Conservation (phyloP, 192 early-diverging fungal species). For the Linnemannia schmuckeri region DNA sequence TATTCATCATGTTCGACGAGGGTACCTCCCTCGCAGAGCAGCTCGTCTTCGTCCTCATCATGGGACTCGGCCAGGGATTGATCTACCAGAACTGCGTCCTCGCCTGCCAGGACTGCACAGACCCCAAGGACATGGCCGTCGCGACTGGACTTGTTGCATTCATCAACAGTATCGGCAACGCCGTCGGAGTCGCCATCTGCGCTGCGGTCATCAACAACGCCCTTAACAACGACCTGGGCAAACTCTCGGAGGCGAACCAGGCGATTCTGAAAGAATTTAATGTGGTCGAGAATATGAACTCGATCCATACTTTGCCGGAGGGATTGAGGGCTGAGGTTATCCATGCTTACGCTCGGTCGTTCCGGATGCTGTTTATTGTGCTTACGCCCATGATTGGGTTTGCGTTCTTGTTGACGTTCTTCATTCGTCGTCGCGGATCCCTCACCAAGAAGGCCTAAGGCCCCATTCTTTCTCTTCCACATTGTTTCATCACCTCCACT, state of each 20-base stretch:
- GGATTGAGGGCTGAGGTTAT: conserved; percentile 44
- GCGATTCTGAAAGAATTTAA: not conserved
- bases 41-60: conserved; percentile 70
- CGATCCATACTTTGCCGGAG: conserved; percentile 43
- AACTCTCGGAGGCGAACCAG: conserved; percentile 6
- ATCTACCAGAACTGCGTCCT: conserved; percentile 80
- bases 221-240: conserved; percentile 33
- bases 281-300: conserved; percentile 37
- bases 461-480: not conserved
- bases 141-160: conserved; percentile 74
- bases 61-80: conserved; percentile 82
- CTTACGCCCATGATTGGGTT: conserved; percentile 62
- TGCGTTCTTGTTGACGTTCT: conserved; percentile 44
- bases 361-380: conserved; percentile 66
- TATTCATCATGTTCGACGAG: conserved; percentile 73
- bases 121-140: conserved; percentile 68
- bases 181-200: conserved; percentile 57
- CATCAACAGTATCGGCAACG: conserved; percentile 59
- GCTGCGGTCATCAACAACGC: conserved; percentile 50
- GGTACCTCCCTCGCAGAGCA: conserved; percentile 60
- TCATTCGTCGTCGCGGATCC: conserved; percentile 1
- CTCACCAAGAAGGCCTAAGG: not conserved
- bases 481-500: too few species aligned
- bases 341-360: conserved; percentile 59
- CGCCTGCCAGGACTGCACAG: conserved; percentile 74